These are phyloP conservation scores for Crucibulum laeve DNA, from an alignment of 768 basidiomycete species.

Conservation along the genomic window DNA sequence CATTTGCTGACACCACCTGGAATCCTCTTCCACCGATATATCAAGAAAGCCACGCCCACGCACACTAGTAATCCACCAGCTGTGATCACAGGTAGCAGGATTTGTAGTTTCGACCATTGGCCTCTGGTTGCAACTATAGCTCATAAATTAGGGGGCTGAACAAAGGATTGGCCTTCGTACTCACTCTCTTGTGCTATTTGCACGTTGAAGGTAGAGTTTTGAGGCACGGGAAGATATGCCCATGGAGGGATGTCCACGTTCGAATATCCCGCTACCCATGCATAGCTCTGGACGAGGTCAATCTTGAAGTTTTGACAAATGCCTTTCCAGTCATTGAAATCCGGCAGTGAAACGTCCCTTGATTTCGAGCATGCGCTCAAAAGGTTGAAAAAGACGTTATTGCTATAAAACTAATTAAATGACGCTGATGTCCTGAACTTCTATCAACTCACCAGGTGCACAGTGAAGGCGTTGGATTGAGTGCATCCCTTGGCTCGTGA, in stretches of 20 bases:
- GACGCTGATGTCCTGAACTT: background rate
- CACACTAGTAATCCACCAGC: slow-evolving; percentile 9
- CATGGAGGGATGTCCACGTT: background rate
- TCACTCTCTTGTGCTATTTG: background rate
- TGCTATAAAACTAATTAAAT: background rate
- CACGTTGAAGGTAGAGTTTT: background rate
- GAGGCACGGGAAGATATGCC: background rate
- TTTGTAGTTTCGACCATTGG: slow-evolving; percentile 17
- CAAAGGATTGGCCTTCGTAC: background rate
- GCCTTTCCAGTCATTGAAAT: background rate
- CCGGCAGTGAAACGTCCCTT: background rate
- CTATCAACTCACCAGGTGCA: too few relatives aligned
- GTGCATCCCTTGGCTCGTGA: too few relatives aligned
- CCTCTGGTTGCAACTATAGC: background rate
- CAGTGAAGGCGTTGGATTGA: too few relatives aligned
- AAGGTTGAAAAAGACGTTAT: slow-evolving; percentile 16
- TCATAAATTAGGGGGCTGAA: background rate
- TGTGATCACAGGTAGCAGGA: slow-evolving; percentile 13
- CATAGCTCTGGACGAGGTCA: background rate
- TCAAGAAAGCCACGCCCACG: slow-evolving; percentile 7
- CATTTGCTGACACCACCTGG: too few relatives aligned
- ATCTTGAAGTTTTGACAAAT: background rate
- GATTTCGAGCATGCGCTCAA: slow-evolving; percentile 17
- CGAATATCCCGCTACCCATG: background rate
- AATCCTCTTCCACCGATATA: slow-evolving; percentile 5